Evolutionary conservation across 495 filamentous ascomycete species (phyloP).

Genomic region (Sabuloglossum arenarium): DNA sequence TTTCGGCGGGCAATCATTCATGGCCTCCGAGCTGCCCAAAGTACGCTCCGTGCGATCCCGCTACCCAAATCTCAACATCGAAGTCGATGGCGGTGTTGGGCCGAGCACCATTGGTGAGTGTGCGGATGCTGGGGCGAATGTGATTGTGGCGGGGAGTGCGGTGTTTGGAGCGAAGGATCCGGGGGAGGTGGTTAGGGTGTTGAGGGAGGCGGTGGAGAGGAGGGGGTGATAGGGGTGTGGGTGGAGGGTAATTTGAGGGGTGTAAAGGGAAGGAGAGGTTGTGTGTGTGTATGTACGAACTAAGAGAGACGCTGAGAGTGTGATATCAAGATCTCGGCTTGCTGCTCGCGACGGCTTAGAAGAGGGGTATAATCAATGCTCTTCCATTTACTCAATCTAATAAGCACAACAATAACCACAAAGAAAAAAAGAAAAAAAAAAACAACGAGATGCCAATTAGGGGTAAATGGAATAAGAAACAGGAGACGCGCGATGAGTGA

Average conservation of each 20-base stretch:
- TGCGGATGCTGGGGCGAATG: constrained; percentile 89
- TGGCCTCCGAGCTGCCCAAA: constrained; percentile 86
- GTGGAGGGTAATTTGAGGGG: neutral
- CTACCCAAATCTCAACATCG: constrained; percentile 86
- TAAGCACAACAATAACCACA: no score
- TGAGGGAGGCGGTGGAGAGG: constrained; percentile 59
- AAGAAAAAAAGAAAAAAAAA: no score
- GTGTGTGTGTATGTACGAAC: neutral
- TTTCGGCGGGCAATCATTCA: constrained; percentile 97
- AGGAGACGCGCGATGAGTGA: no score
- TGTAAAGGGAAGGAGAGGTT: neutral
- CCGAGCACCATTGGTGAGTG: constrained; percentile 81
- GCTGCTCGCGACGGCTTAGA: no score
- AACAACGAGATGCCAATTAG: no score
- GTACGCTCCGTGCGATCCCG: constrained; percentile 59
- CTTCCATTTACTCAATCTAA: no score
- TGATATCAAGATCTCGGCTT: neutral
- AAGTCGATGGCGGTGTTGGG: constrained; percentile 85
- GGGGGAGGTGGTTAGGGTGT: constrained; percentile 54
- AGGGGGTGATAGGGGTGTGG: neutral
- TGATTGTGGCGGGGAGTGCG: constrained; percentile 94
- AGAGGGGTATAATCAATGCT: no score
- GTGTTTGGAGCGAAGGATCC: constrained; percentile 88
- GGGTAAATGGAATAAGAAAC: no score
- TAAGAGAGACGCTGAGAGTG: neutral